Conservation (phyloP, 2,329 filamentous ascomycete species). For the Albifimbria verrucaria region DNA sequence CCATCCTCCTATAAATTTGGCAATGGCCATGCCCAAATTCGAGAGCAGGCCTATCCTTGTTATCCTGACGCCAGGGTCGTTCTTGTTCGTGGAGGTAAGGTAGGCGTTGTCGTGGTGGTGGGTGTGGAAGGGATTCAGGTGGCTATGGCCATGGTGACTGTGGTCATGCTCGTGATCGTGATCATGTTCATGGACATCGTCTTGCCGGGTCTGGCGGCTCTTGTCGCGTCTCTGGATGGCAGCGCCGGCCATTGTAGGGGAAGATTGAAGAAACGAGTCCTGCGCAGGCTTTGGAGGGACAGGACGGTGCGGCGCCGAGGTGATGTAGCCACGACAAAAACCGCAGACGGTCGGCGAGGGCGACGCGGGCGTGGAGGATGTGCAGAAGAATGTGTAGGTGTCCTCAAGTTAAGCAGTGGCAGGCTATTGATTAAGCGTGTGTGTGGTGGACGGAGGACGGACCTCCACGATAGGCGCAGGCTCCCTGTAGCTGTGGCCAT, state of each 20-base stretch:
- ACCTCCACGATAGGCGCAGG: not conserved
- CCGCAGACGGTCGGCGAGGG: not conserved
- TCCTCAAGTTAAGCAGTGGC: not conserved
- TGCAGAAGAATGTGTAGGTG: not conserved
- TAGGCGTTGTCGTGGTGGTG: constrained; percentile 92
- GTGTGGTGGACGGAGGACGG: constrained; percentile 1
- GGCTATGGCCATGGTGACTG: constrained; percentile 48
- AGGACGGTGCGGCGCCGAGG: not conserved
- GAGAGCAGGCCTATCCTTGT: constrained; percentile 63
- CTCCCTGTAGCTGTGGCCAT: constrained; percentile 2
- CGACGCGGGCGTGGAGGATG: not conserved
- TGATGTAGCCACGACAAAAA: not conserved
- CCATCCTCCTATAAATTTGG: constrained; percentile 89
- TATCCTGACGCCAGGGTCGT: constrained; percentile 63
- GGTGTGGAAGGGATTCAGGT: constrained; percentile 55
- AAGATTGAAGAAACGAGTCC: constrained; percentile 5
- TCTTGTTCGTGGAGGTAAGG: constrained; percentile 82
- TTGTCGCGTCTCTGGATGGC: constrained; percentile 24
- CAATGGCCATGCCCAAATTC: constrained; percentile 91
- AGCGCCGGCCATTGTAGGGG: constrained; percentile 24
- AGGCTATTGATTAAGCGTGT: not conserved
- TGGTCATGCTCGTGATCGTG: constrained; percentile 36
- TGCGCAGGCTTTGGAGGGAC: not conserved
- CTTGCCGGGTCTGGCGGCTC: constrained; percentile 7
- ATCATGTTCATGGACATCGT: constrained; percentile 17